These are phyloP conservation scores for Begonia peltatifolia DNA, from an alignment of 306 rosid genomes.

Conservation along the genomic window DNA sequence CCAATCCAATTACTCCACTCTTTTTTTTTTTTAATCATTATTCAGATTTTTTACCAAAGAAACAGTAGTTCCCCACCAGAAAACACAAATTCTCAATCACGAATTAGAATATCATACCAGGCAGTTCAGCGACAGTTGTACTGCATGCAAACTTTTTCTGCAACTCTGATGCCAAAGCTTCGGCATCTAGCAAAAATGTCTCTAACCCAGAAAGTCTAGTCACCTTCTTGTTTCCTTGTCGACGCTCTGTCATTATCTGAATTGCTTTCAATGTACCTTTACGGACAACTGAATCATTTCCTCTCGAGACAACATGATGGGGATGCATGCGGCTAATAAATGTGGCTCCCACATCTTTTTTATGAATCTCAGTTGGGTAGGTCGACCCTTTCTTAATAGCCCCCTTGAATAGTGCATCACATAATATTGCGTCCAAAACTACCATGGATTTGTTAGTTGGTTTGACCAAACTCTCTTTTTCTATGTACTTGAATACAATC, in stretches of 20 bases:
- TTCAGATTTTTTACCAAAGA: neutral
- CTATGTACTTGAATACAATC: slow-evolving; percentile 57
- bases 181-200: slow-evolving; percentile 70
- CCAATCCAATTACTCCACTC: no score
- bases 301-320: slow-evolving; percentile 78
- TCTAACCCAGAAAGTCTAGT: slow-evolving; percentile 84
- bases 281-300: slow-evolving; percentile 71
- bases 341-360: slow-evolving; percentile 58
- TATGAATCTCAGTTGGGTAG: slow-evolving; percentile 81
- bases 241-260: slow-evolving; percentile 77
- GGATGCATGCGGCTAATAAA: slow-evolving; percentile 79
- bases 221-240: slow-evolving; percentile 91
- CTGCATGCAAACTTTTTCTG: slow-evolving; percentile 96
- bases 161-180: slow-evolving; percentile 78
- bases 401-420: slow-evolving; percentile 85
- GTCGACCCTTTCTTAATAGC: slow-evolving; percentile 71
- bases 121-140: slow-evolving; percentile 70
- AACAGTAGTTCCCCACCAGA: neutral
- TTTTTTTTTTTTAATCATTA: no score
- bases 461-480: slow-evolving; percentile 65
- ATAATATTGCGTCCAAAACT: slow-evolving; percentile 54
- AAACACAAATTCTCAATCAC: neutral
- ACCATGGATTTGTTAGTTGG: slow-evolving; percentile 44
- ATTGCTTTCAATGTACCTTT: slow-evolving; percentile 72
- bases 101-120: slow-evolving; percentile 35